Conservation (phyloP, 1,139 yeast genomes). For the Geotrichum cucujoidarum region DNA sequence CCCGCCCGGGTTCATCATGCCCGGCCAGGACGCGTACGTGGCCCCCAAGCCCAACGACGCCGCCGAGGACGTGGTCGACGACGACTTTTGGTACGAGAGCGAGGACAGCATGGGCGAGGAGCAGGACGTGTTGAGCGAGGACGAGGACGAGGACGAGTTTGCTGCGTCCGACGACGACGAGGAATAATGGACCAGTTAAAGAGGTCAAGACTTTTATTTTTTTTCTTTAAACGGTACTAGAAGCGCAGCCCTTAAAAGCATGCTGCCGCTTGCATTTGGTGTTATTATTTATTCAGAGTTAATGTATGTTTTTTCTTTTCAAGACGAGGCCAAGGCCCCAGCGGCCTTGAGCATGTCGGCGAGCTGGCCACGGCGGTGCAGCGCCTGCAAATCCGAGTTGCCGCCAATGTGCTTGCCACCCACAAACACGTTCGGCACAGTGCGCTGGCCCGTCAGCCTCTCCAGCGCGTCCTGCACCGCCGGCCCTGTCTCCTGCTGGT, state of each 20-base stretch:
- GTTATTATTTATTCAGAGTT: too few species aligned
- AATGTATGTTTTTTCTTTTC: not conserved
- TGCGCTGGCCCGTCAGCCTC: slow-evolving; percentile 79
- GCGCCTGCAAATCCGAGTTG: slow-evolving; percentile 72
- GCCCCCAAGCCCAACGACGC: slow-evolving; percentile 39
- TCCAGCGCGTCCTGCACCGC: slow-evolving; percentile 73
- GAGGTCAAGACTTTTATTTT: not conserved
- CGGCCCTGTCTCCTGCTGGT: slow-evolving; percentile 44
- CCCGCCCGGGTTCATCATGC: slow-evolving; percentile 82
- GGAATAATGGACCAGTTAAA: not conserved
- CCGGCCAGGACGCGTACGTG: slow-evolving; percentile 58
- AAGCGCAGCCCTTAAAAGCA: not conserved
- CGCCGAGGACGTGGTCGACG: slow-evolving; percentile 69
- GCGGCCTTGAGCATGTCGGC: slow-evolving; percentile 32
- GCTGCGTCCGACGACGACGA: not conserved
- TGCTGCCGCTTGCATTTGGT: too few species aligned
- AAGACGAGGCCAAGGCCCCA: slow-evolving; percentile 1
- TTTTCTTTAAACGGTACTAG: not conserved
- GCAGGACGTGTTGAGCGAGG: slow-evolving; percentile 31
- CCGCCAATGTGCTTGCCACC: slow-evolving; percentile 93
- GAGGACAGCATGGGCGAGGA: slow-evolving; percentile 57
- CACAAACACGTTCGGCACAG: slow-evolving; percentile 90
- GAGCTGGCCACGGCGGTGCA: slow-evolving; percentile 42
- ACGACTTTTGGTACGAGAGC: slow-evolving; percentile 81
- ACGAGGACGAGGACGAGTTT: slow-evolving; percentile 16